Percentiles rank a stretch among this genome's conserved stretches.
phyloP scores from a whole-genome alignment of 306 rosid species.

The Cucumis melo region DNA sequence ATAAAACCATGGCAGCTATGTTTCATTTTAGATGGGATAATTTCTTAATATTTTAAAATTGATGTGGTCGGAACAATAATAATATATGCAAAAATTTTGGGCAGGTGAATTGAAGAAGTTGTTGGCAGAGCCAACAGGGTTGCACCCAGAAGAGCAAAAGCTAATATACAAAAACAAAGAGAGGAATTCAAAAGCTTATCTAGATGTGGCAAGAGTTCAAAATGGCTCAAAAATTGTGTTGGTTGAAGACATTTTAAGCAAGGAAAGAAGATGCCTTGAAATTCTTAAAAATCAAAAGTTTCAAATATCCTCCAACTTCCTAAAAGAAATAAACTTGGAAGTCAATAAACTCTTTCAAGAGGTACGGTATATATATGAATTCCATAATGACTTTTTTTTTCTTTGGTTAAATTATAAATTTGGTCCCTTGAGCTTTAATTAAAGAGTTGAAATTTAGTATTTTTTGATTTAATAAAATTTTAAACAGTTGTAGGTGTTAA shows the following conservation, averaged over 20 bases:
- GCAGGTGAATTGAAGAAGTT: slow-evolving; percentile 86
- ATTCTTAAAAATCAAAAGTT: slow-evolving; percentile 24
- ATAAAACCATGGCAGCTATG: neutral
- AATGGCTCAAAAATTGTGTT: slow-evolving; percentile 58
- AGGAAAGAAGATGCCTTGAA: slow-evolving; percentile 52
- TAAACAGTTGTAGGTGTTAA: too few relatives aligned
- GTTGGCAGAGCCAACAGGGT: slow-evolving; percentile 40
- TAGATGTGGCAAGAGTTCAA: slow-evolving; percentile 51
- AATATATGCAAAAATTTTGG: too few relatives aligned
- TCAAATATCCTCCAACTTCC: slow-evolving; percentile 36
- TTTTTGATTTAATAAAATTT: too few relatives aligned
- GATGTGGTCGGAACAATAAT: neutral
- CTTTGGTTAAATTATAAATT: neutral
- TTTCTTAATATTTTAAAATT: neutral
- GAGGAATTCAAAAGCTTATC: slow-evolving; percentile 57
- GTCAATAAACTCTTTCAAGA: slow-evolving; percentile 35
- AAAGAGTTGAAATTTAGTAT: too few relatives aligned
- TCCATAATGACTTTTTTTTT: neutral
- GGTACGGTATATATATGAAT: slow-evolving; percentile 20
- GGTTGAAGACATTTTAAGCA: slow-evolving; percentile 38
- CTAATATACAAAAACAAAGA: slow-evolving; percentile 63
- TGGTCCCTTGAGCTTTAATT: too few relatives aligned
- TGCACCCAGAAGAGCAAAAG: slow-evolving; percentile 66
- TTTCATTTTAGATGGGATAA: neutral
- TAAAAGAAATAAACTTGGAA: slow-evolving; percentile 29